phyloP scores from a whole-genome alignment of 306 rosid genomes.

The Sophora flavescens region DNA sequence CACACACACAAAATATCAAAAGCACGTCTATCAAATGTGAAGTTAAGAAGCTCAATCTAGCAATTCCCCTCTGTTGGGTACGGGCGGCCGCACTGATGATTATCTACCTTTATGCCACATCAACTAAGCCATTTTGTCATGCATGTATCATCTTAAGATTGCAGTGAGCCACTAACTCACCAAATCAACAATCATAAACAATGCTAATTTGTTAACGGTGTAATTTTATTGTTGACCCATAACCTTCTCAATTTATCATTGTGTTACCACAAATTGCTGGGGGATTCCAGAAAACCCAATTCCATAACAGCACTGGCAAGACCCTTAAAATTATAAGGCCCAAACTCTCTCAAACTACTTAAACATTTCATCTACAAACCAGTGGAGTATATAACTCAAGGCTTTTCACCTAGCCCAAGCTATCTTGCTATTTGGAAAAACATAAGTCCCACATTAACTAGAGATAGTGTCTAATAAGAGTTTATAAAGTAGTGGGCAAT shows the following conservation, averaged over 20 bases:
- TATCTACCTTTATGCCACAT: background rate
- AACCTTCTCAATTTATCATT: constrained; percentile 19
- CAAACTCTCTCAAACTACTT: constrained; percentile 10
- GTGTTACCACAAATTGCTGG: background rate
- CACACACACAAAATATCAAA: background rate
- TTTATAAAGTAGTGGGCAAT: too few relatives aligned
- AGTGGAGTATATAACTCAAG: background rate
- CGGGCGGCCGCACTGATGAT: background rate
- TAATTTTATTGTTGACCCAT: background rate
- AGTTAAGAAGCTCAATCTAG: background rate
- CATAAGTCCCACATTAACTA: too few relatives aligned
- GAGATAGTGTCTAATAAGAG: too few relatives aligned
- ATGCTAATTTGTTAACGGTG: background rate
- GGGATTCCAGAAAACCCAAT: constrained; percentile 11
- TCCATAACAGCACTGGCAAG: background rate
- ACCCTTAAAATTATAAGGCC: background rate
- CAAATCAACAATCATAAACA: background rate
- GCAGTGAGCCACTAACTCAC: background rate
- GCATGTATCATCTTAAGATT: background rate
- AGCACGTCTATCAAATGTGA: constrained; percentile 12
- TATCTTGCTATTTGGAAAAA: too few relatives aligned
- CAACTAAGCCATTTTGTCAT: constrained; percentile 14
- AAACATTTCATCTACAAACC: background rate
- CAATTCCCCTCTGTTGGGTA: constrained; percentile 11
- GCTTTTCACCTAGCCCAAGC: background rate